Conservation (phyloP, 352 stramenopile genomes). For the Pythium myriotylum region DNA sequence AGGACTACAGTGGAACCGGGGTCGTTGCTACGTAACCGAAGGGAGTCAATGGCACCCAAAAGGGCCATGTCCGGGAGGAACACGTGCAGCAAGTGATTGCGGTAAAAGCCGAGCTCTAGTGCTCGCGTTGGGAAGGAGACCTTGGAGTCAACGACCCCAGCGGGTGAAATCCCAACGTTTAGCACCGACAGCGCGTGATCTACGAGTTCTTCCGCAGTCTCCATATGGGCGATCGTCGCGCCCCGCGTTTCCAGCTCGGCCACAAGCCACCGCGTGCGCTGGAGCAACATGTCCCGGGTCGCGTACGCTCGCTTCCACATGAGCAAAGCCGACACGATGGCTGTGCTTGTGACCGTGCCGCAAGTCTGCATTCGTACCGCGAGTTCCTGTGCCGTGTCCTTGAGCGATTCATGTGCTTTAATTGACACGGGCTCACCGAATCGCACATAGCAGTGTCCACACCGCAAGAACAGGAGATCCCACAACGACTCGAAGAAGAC, state of each 20-base stretch:
- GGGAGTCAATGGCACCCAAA: constrained; percentile 53
- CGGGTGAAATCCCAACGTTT: constrained; percentile 43
- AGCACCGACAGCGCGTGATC: constrained; percentile 66
- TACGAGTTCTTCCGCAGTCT: constrained; percentile 47
- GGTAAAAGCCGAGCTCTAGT: constrained; percentile 82
- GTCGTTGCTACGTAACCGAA: constrained; percentile 21
- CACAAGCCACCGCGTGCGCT: constrained; percentile 60
- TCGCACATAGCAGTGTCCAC: constrained; percentile 85
- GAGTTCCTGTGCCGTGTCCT: constrained; percentile 54
- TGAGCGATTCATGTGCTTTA: constrained; percentile 45
- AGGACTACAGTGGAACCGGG: constrained; percentile 23
- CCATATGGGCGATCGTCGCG: constrained; percentile 63
- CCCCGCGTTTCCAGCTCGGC: constrained; percentile 44
- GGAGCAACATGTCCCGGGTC: constrained; percentile 61
- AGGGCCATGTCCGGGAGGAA: constrained; percentile 81
- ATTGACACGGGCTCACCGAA: constrained; percentile 74
- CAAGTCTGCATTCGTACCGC: constrained; percentile 74
- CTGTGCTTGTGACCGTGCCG: constrained; percentile 76
- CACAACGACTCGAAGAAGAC: constrained; percentile 76
- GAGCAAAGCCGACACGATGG: constrained; percentile 68
- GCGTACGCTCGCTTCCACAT: constrained; percentile 76
- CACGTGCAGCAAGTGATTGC: constrained; percentile 83
- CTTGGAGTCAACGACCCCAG: constrained; percentile 52
- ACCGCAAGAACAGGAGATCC: constrained; percentile 72
- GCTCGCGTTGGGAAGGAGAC: constrained; percentile 63